Conservation (phyloP, 2,329 filamentous ascomycete genomes). For the Orbilia quercus region DNA sequence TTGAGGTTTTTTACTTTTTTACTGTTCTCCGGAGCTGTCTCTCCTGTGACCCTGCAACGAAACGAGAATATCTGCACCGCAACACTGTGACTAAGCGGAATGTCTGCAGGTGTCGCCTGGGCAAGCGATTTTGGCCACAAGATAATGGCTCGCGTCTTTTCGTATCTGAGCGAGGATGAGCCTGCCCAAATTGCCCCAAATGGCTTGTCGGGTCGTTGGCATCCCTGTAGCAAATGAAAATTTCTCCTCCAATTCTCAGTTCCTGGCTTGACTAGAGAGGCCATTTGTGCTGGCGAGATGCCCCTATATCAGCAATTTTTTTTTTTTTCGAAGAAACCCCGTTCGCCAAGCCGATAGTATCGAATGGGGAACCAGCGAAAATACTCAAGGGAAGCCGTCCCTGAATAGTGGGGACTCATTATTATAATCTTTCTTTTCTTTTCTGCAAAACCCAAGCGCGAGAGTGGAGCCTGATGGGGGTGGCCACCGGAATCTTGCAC, state of each 20-base stretch:
- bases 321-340: slow-evolving; percentile 9
- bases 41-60: background rate
- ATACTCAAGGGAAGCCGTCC: slow-evolving; percentile 40
- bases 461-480: slow-evolving; percentile 50
- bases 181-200: slow-evolving; percentile 37
- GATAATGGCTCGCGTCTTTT: slow-evolving; percentile 49
- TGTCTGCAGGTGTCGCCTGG: slow-evolving; percentile 45
- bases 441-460: slow-evolving; percentile 38
- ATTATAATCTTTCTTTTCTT: slow-evolving; percentile 9
- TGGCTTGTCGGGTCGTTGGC: slow-evolving; percentile 20
- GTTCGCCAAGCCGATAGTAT: slow-evolving; percentile 34
- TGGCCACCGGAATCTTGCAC: slow-evolving; percentile 45
- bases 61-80: slow-evolving; percentile 10
- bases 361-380: slow-evolving; percentile 38
- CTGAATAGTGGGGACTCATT: slow-evolving; percentile 54
- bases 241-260: slow-evolving; percentile 16
- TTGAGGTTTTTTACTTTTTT: background rate
- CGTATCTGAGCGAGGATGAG: slow-evolving; percentile 50
- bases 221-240: slow-evolving; percentile 31
- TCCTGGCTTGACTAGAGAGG: slow-evolving; percentile 24
- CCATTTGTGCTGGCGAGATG: background rate
- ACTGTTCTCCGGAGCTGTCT: too few relatives aligned
- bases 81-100: slow-evolving; percentile 20
- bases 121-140: background rate
- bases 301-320: slow-evolving; percentile 44